Conservation (phyloP, 768 basidiomycete genomes). For the Russula sp. region DNA sequence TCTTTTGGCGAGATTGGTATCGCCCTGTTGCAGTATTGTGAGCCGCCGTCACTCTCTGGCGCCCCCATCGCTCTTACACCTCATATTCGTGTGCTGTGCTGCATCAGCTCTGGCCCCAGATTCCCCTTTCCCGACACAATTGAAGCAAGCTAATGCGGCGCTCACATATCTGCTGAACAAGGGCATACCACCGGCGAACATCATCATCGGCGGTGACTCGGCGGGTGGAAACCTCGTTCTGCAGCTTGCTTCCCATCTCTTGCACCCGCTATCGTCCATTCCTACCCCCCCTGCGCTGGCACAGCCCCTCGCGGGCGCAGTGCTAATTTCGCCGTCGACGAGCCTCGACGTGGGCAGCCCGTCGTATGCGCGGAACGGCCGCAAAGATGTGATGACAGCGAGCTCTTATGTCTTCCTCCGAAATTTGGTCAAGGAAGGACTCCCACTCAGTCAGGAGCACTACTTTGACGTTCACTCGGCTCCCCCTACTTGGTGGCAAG, state of each 20-base stretch:
- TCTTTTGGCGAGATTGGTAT: slow-evolving; percentile 1
- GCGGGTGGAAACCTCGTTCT: slow-evolving; percentile 22
- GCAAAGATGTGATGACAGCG: not conserved
- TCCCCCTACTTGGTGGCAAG: not conserved
- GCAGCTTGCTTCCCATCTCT: slow-evolving; percentile 19
- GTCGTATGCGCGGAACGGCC: not conserved
- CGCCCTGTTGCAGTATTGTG: slow-evolving; percentile 4
- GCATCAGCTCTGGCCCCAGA: not conserved
- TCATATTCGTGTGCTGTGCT: not conserved
- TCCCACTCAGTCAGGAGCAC: not conserved
- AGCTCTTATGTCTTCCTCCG: not conserved
- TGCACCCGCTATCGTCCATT: slow-evolving; percentile 19
- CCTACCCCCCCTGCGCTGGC: not conserved
- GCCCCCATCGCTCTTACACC: not conserved
- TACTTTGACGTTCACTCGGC: not conserved
- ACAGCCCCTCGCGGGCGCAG: not conserved
- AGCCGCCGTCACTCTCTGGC: not conserved
- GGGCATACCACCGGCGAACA: slow-evolving; percentile 19
- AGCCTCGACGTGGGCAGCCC: not conserved
- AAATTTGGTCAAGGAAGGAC: not conserved
- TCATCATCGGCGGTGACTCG: slow-evolving; percentile 22
- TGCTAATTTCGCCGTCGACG: slow-evolving; percentile 7
- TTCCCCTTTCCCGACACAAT: slow-evolving; percentile 20
- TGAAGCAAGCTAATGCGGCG: slow-evolving; percentile 18
- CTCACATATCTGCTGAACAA: slow-evolving; percentile 16